Conservation (phyloP, 2,329 filamentous ascomycete genomes). For the Curvularia spicifera region DNA sequence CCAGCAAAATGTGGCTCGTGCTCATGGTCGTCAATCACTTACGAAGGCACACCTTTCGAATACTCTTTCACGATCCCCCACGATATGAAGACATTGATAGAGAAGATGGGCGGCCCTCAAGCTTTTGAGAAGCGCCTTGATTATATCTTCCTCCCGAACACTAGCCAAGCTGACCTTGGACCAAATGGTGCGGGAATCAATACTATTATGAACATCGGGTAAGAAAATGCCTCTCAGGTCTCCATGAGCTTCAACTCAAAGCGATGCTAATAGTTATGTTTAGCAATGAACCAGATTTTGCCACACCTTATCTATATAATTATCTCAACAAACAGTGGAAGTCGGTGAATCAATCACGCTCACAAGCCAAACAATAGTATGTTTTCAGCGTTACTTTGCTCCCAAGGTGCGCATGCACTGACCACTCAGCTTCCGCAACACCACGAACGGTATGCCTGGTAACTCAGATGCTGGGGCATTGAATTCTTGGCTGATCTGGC, state of each 20-base stretch:
- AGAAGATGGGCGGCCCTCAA: slow-evolving; percentile 45
- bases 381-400: not conserved
- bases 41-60: slow-evolving; percentile 50
- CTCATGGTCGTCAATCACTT: slow-evolving; percentile 46
- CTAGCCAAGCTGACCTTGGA: slow-evolving; percentile 42
- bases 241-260: not conserved
- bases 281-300: slow-evolving; percentile 72
- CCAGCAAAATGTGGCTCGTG: slow-evolving; percentile 47
- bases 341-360: slow-evolving; percentile 44
- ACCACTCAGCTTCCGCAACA: slow-evolving; percentile 21
- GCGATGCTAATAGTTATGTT: slow-evolving; percentile 28
- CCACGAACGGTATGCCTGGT: slow-evolving; percentile 48
- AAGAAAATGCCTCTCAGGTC: slow-evolving; percentile 29
- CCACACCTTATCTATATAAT: slow-evolving; percentile 63
- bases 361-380: slow-evolving; percentile 41
- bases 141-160: slow-evolving; percentile 46
- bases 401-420: not conserved
- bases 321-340: slow-evolving; percentile 51
- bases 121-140: slow-evolving; percentile 48
- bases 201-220: slow-evolving; percentile 57
- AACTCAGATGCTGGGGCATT: slow-evolving; percentile 55
- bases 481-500: slow-evolving; percentile 58
- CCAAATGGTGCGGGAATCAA: slow-evolving; percentile 47
- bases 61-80: slow-evolving; percentile 50
- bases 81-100: slow-evolving; percentile 48